Evolutionary conservation across 2,329 filamentous ascomycete species (phyloP).

Genomic region (Colletotrichum falcatum): DNA sequence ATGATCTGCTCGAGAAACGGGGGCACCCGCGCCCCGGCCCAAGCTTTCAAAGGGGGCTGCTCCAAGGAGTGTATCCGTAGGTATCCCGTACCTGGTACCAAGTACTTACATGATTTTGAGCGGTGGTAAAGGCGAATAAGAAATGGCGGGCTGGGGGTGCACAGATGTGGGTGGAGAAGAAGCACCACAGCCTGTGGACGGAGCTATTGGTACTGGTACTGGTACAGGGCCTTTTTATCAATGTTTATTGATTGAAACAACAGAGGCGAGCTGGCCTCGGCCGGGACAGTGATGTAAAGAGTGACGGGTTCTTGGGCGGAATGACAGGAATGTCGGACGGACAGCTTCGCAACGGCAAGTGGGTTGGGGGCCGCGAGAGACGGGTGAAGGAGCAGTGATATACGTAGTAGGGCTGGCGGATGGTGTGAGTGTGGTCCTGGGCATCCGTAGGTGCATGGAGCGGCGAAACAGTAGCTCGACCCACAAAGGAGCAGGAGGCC

Average conservation of each 20-base stretch:
- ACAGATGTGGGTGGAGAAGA: conserved; percentile 6
- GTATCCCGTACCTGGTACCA: too few species aligned
- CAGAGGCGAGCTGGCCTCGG: not conserved
- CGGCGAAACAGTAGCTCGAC: conserved; percentile 29
- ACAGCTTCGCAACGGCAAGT: conserved; percentile 28
- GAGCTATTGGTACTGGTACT: too few species aligned
- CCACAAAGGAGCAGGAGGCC: conserved; percentile 36
- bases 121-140: conserved; percentile 18
- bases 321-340: conserved; percentile 9
- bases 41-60: too few species aligned
- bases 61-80: too few species aligned
- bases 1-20: conserved; percentile 26
- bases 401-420: conserved; percentile 40
- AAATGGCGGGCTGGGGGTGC: not conserved
- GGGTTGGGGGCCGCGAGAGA: conserved; percentile 33
- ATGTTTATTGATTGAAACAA: not conserved
- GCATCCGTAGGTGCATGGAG: conserved; percentile 15
- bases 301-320: conserved; percentile 1
- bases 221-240: not conserved
- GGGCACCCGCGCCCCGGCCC: conserved; percentile 15
- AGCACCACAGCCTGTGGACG: not conserved
- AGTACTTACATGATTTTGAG: conserved; percentile 26
- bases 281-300: not conserved
- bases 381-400: conserved; percentile 34
- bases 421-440: conserved; percentile 26